Percentiles rank a stretch among this genome's conserved stretches.
Evolutionary conservation across 1,139 yeast genomes (phyloP).

Genomic region (Pichia sp.): DNA sequence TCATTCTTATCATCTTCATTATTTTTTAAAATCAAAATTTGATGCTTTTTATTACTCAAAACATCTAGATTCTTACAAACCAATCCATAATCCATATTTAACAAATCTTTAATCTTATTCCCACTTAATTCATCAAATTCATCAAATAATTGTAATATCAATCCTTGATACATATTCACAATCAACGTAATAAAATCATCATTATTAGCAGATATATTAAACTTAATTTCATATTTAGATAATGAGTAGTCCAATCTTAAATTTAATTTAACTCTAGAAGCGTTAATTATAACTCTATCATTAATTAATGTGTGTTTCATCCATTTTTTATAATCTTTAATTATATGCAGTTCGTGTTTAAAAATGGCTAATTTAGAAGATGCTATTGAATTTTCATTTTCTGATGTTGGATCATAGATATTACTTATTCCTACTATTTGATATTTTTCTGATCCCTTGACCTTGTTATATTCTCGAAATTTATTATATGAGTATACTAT

Average conservation of each 20-base stretch:
- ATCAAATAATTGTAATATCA: constrained; percentile 6
- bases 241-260: background rate
- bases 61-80: background rate
- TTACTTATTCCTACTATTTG: background rate
- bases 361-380: background rate
- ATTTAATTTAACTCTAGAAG: background rate
- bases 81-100: background rate
- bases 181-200: background rate
- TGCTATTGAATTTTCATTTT: background rate
- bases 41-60: background rate
- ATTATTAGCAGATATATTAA: background rate
- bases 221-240: constrained; percentile 5
- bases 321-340: constrained; percentile 3
- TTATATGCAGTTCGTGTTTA: background rate
- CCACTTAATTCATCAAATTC: background rate
- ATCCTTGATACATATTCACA: constrained; percentile 8
- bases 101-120: background rate
- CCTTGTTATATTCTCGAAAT: background rate
- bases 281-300: background rate
- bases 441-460: background rate
- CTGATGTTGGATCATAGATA: background rate
- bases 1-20: background rate
- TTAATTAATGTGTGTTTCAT: background rate
- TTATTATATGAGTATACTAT: background rate
- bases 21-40: background rate